Evolutionary conservation across 441 rosid species (phyloP), one percentile per base, ranked within the genome.

Genomic region (Pelargonium cotyledonis): DNA sequence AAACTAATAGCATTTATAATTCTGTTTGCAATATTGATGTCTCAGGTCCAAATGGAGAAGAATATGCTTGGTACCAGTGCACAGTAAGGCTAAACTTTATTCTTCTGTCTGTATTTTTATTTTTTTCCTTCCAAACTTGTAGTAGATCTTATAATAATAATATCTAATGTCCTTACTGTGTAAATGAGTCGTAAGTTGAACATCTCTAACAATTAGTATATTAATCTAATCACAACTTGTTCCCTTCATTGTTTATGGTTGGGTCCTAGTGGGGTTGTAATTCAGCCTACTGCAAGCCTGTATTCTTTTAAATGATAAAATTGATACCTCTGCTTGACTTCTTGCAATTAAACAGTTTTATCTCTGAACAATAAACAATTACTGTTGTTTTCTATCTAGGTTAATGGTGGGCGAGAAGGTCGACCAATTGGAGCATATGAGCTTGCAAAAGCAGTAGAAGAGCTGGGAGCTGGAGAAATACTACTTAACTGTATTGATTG

Each of bases 21-120:
- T 21, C 40, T 47, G 41, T 63, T 76, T 69, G 41, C 29, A 55
- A 2, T 26, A 26, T 26, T 26, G 38, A 4, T 21, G 71, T 80
- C 66, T 76, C 84, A 95, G 99, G 99, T 68, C 97, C 96, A 44
- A 85, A 77, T 68, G 98, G 93, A 76, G 97, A 95, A 85, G 89
- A 89, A 75, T 90, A 85, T 79, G 99, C 97, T 6, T 95, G 98
- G 99, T 95, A 92, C 77, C 97, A 95, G 85, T 95, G 99, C 79
- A 95, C 95, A 78, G 99, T 95, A 88, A 70, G 86, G 71, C 63
- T 72, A 66, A 70, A 26, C 66, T 69, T 5, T 29, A 47, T 70
- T 6, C 60, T 29, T 55, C 31, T 47, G 38, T 31, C 38, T 65
- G 65, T 71, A 31, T 60, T 41, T 5, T 61, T 61, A 63, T 6